phyloP scores from a whole-genome alignment of 352 stramenopile species.

The Sclerospora graminicola region DNA sequence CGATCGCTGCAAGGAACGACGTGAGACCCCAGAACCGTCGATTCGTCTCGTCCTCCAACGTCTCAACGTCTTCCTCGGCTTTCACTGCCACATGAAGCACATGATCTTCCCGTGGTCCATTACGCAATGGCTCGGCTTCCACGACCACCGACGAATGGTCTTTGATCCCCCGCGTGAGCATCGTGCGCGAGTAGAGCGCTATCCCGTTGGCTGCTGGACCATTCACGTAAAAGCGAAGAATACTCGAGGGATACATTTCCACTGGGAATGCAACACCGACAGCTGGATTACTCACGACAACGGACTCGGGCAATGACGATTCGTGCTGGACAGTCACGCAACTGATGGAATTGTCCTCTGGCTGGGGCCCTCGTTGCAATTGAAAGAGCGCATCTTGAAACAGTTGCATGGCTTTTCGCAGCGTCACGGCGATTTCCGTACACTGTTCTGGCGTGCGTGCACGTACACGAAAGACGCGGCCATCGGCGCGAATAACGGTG shows the following conservation, averaged over 20 bases:
- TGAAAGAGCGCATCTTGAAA: constrained; percentile 68
- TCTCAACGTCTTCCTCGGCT: constrained; percentile 14
- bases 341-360: constrained; percentile 58
- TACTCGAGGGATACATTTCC: constrained; percentile 60
- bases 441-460: constrained; percentile 58
- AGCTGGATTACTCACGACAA: constrained; percentile 36
- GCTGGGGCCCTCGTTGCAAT: constrained; percentile 48
- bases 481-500: constrained; percentile 62
- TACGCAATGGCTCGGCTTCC: constrained; percentile 35
- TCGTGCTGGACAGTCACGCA: constrained; percentile 72
- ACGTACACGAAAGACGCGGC: constrained; percentile 59
- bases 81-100: constrained; percentile 36
- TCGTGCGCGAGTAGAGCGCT: constrained; percentile 45
- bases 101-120: constrained; percentile 22
- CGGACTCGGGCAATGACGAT: constrained; percentile 45
- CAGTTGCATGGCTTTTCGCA: constrained; percentile 48
- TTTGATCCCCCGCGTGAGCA: constrained; percentile 26
- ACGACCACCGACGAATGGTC: constrained; percentile 16
- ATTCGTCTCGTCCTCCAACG: constrained; percentile 19
- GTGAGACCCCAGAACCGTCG: constrained; percentile 37
- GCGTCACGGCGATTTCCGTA: constrained; percentile 34
- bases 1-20: constrained; percentile 29
- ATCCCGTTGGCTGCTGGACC: constrained; percentile 46
- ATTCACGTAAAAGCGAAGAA: constrained; percentile 63
- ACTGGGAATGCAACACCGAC: constrained; percentile 42